Conservation (phyloP, 176 grass and related monocot genomes). For the Rhynchospora tenuis region DNA sequence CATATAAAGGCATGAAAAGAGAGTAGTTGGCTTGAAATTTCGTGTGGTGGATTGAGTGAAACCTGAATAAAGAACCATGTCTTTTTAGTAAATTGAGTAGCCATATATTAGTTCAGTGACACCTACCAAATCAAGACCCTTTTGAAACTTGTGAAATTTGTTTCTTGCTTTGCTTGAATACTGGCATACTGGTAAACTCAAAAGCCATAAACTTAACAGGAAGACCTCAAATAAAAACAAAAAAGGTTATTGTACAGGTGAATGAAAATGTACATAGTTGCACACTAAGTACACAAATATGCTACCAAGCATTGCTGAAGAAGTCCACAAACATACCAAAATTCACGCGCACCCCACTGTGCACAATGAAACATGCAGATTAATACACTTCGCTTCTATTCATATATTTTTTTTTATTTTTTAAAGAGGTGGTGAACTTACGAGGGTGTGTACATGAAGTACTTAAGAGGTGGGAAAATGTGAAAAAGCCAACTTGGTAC, state of each 20-base stretch:
- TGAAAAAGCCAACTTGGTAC: constrained; percentile 67
- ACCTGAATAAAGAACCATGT: constrained; percentile 29
- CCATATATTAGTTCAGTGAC: neutral
- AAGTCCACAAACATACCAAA: too few species aligned
- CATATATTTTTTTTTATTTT: neutral
- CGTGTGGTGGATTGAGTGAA: constrained; percentile 92
- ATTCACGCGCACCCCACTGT: neutral
- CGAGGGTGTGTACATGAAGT: constrained; percentile 96
- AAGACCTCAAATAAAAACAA: neutral
- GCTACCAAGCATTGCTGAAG: too few species aligned
- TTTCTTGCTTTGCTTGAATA: neutral
- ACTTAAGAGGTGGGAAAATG: constrained; percentile 79
- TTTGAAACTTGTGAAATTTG: neutral
- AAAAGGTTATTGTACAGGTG: neutral
- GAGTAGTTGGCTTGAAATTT: constrained; percentile 83
- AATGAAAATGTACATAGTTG: too few species aligned
- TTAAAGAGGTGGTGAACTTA: constrained; percentile 33
- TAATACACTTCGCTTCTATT: neutral
- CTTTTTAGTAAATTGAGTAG: neutral
- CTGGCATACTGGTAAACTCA: neutral
- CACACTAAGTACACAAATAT: too few species aligned
- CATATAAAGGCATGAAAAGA: constrained; percentile 94
- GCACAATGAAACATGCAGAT: neutral
- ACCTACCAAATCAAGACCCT: neutral
- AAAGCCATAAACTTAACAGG: neutral